Conservation (phyloP, 176 grass and related monocot genomes). For the Guadua angustifolia region DNA sequence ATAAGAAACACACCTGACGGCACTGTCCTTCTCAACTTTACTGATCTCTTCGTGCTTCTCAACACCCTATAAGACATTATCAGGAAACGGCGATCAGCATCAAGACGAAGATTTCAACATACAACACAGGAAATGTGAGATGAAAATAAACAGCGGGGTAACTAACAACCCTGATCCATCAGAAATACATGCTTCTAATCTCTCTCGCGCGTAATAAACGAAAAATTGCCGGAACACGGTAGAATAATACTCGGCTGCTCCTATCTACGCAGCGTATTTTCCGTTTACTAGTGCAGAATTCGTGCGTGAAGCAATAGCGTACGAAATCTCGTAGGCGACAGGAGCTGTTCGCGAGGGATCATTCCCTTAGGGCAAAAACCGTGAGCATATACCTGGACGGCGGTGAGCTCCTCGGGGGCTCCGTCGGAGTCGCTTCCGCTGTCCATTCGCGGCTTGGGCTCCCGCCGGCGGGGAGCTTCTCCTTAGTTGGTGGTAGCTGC, state of each 20-base stretch:
- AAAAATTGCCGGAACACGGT: neutral
- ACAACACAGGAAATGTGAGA: neutral
- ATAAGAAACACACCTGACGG: slow-evolving; percentile 40
- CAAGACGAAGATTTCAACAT: neutral
- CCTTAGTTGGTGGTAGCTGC: neutral
- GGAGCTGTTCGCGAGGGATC: neutral
- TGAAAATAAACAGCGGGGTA: neutral
- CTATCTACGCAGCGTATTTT: neutral
- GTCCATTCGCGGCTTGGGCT: slow-evolving; percentile 17
- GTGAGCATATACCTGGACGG: slow-evolving; percentile 45
- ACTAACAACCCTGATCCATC: neutral
- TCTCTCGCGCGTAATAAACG: neutral
- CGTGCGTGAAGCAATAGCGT: neutral
- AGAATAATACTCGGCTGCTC: neutral
- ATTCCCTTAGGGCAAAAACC: too few relatives aligned
- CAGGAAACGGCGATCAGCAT: neutral
- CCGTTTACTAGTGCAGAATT: neutral
- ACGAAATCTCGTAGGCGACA: neutral
- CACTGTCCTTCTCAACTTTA: slow-evolving; percentile 57
- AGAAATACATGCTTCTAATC: neutral
- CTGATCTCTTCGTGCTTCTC: slow-evolving; percentile 58
- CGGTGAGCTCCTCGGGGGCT: slow-evolving; percentile 61
- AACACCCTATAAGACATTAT: slow-evolving; percentile 46
- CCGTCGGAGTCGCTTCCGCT: slow-evolving; percentile 58
- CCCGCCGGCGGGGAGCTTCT: slow-evolving; percentile 26